Evolutionary conservation across 768 basidiomycete genomes (phyloP).

Genomic region (Glaciozyma antarctica): DNA sequence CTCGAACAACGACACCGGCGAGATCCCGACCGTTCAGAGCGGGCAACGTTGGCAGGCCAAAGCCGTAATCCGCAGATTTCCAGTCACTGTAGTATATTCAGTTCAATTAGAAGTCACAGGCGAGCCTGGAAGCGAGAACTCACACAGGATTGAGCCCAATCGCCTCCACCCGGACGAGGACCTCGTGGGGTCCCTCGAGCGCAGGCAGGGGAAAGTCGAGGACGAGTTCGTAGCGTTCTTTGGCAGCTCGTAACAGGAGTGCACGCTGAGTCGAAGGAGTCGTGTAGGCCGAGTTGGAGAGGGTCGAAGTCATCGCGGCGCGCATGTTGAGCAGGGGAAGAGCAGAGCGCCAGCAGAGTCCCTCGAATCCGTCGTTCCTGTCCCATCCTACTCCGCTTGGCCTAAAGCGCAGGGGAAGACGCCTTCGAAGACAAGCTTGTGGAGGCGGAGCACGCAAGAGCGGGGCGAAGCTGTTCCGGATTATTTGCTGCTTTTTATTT

Average conservation of each 20-base stretch:
- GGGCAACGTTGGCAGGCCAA: slow-evolving; percentile 5
- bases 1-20: slow-evolving; percentile 4
- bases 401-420: too few relatives aligned
- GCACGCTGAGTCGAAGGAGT: slow-evolving; percentile 1
- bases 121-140: neutral
- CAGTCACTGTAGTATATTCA: neutral
- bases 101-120: neutral
- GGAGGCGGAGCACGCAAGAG: too few relatives aligned
- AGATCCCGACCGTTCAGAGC: slow-evolving; percentile 11
- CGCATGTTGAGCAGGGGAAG: too few relatives aligned
- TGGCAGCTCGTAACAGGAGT: slow-evolving; percentile 4
- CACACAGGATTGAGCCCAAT: slow-evolving; percentile 15
- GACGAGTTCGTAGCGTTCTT: slow-evolving; percentile 5
- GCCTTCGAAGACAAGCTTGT: too few relatives aligned
- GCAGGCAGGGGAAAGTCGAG: slow-evolving; percentile 4
- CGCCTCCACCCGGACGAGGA: slow-evolving; percentile 9
- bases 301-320: too few relatives aligned
- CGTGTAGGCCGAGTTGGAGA: too few relatives aligned
- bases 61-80: slow-evolving; percentile 3
- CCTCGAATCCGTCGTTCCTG: too few relatives aligned
- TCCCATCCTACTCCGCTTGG: too few relatives aligned
- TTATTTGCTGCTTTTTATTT: too few relatives aligned
- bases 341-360: too few relatives aligned
- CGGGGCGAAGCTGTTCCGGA: too few relatives aligned
- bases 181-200: slow-evolving; percentile 6